Conservation (phyloP, 345 rosid genomes). For the Eucalyptus curtisii region DNA sequence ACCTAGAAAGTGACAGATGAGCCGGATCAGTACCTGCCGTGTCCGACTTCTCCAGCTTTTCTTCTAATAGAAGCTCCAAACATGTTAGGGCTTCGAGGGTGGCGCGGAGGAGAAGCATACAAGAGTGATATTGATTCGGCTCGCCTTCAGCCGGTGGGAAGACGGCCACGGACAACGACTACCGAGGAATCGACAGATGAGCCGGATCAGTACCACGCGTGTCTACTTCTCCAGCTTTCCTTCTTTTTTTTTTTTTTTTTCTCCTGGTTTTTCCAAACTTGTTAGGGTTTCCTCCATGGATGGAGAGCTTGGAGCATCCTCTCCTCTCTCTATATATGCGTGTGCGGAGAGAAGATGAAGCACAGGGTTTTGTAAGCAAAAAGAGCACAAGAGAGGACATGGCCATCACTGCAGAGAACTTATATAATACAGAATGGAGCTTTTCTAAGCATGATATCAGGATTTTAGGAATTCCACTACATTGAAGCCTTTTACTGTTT, state of each 20-base stretch:
- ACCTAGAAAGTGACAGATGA: neutral
- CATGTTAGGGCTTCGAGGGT: neutral
- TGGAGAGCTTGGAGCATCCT: neutral
- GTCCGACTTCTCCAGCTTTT: neutral
- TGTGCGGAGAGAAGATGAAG: neutral
- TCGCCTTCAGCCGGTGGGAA: neutral
- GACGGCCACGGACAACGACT: neutral
- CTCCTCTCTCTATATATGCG: neutral
- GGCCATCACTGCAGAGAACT: neutral
- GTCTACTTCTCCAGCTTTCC: neutral
- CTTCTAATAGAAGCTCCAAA: neutral
- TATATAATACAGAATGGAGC: neutral
- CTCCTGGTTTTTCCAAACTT: neutral
- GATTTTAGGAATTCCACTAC: neutral
- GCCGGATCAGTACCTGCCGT: neutral
- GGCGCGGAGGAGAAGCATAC: neutral
- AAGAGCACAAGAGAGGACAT: neutral
- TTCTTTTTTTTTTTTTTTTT: neutral
- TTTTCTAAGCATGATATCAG: neutral
- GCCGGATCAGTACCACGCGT: constrained; percentile 4
- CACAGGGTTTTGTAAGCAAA: neutral
- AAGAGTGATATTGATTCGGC: constrained; percentile 14
- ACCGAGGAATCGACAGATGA: neutral
- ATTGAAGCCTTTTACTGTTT: neutral
- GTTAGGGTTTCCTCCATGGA: neutral